These are phyloP conservation scores for Candida parachauliodes DNA, from an alignment of 805 yeast genomes.

Conservation along the genomic window DNA sequence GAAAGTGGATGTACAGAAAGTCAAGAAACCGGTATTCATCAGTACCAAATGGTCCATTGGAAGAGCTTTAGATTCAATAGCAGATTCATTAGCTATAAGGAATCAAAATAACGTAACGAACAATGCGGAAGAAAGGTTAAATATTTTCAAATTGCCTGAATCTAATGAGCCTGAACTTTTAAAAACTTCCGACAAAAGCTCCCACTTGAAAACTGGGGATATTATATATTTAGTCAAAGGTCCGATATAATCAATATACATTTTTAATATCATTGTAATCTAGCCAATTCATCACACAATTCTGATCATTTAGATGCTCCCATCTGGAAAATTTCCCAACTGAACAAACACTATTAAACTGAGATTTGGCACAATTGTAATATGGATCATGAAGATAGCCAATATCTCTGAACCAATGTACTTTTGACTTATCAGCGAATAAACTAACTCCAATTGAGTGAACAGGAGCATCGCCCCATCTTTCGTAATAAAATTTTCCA, in stretches of 20 bases:
- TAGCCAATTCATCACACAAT: slow-evolving; percentile 75
- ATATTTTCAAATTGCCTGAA: slow-evolving; percentile 39
- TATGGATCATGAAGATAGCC: slow-evolving; percentile 78
- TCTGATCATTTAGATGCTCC: slow-evolving; percentile 55
- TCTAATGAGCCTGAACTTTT: slow-evolving; percentile 27
- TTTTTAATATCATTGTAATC: slow-evolving; percentile 19
- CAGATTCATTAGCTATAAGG: slow-evolving; percentile 43
- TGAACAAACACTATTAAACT: slow-evolving; percentile 43
- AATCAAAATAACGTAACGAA: slow-evolving; percentile 48
- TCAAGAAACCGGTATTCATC: slow-evolving; percentile 39
- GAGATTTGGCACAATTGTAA: slow-evolving; percentile 64
- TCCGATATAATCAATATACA: slow-evolving; percentile 15
- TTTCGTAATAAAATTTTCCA: slow-evolving; percentile 84
- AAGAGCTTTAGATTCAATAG: slow-evolving; percentile 50
- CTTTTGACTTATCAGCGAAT: slow-evolving; percentile 61
- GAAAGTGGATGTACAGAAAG: slow-evolving; percentile 21
- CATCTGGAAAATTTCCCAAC: slow-evolving; percentile 54
- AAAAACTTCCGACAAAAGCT: slow-evolving; percentile 35
- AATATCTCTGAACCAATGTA: slow-evolving; percentile 87
- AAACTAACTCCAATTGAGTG: slow-evolving; percentile 72
- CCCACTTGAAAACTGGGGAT: slow-evolving; percentile 47
- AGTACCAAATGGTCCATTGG: slow-evolving; percentile 61
- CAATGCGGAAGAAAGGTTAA: slow-evolving; percentile 39
- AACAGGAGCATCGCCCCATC: slow-evolving; percentile 96
- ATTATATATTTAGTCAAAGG: slow-evolving; percentile 53